Conservation (phyloP, 306 rosid genomes). For the Adenanthera pavonina region DNA sequence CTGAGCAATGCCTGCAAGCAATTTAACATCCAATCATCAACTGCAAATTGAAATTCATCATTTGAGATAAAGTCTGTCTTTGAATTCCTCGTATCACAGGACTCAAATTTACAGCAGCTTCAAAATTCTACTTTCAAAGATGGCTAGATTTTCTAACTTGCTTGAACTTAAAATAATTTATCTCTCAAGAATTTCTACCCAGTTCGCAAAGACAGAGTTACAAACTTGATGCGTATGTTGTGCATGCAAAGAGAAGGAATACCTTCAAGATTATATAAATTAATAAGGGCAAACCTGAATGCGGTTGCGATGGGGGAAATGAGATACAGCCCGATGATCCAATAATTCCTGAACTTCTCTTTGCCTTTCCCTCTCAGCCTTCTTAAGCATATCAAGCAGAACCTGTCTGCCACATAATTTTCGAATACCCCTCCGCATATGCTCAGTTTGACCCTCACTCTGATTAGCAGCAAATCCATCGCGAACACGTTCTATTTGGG, state of each 20-base stretch:
- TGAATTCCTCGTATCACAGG: constrained; percentile 9
- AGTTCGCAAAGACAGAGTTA: background rate
- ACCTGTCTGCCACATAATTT: constrained; percentile 89
- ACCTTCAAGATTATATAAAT: constrained; percentile 8
- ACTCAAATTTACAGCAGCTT: constrained; percentile 1
- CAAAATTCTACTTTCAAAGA: constrained; percentile 21
- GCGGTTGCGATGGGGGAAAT: constrained; percentile 94
- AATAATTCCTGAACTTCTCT: constrained; percentile 73
- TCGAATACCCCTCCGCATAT: constrained; percentile 71
- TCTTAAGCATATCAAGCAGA: constrained; percentile 89
- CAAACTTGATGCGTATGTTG: constrained; percentile 5
- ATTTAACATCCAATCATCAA: constrained; percentile 36
- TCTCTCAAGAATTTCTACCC: constrained; percentile 21
- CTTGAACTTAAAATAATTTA: constrained; percentile 10
- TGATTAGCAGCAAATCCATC: constrained; percentile 71
- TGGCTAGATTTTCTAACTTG: constrained; percentile 8
- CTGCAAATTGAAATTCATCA: constrained; percentile 37
- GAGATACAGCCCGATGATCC: constrained; percentile 75
- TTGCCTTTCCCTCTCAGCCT: constrained; percentile 79
- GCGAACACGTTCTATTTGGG: constrained; percentile 61
- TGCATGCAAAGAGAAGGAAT: constrained; percentile 14
- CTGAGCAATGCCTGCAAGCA: constrained; percentile 85
- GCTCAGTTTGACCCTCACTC: constrained; percentile 69
- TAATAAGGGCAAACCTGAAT: constrained; percentile 74
- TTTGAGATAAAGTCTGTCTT: constrained; percentile 28